Evolutionary conservation across 2,329 filamentous ascomycete genomes (phyloP).

Genomic region (Rhinocladiella similis): DNA sequence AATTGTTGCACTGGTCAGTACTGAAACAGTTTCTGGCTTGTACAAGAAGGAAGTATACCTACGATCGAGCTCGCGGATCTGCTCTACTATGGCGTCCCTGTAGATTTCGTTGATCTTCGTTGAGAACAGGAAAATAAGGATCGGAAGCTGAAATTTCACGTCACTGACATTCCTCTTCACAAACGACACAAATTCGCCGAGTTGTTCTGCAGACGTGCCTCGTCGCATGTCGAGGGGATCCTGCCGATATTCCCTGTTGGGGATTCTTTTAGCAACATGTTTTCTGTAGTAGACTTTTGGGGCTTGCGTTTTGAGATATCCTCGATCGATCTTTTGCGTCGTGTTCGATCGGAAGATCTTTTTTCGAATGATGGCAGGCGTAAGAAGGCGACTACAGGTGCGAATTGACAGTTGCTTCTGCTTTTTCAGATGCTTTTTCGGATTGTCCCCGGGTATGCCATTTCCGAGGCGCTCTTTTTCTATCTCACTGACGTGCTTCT

Average conservation of each 20-base stretch:
- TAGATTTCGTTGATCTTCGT: neutral
- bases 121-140: constrained; percentile 4
- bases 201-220: neutral
- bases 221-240: neutral
- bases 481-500: neutral
- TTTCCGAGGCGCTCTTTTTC: no score
- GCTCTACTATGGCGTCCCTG: neutral
- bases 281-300: neutral
- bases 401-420: neutral
- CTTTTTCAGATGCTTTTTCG: neutral
- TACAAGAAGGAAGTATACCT: no score
- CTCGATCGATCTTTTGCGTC: neutral
- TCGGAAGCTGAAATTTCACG: constrained; percentile 1
- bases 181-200: neutral
- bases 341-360: neutral
- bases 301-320: neutral
- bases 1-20: neutral
- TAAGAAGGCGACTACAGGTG: neutral
- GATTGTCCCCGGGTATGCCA: no score
- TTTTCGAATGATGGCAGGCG: neutral
- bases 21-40: no score
- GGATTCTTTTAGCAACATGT: neutral
- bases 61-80: neutral
- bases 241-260: neutral
- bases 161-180: neutral